Base-by-base conservation (phyloP, 345 rosid species). In the Dimocarpus longan region DNA sequence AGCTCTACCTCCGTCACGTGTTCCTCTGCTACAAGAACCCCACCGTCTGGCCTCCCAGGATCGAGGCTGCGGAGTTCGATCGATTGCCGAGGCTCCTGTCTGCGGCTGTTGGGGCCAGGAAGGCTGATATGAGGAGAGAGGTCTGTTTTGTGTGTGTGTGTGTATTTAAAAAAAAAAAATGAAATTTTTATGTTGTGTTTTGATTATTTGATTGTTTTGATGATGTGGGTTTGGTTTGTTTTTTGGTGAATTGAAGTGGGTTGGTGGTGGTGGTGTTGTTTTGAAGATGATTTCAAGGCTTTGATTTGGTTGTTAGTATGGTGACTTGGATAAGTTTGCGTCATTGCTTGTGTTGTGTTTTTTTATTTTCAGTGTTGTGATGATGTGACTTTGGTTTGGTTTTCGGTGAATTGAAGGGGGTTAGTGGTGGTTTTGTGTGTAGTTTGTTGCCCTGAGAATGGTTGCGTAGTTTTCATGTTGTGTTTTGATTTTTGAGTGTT, bases 31-130 rank as follows among this genome's bases (percentile, higher is more conserved):
- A 96, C 85, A 96, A 96, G 86, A 93, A 90, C 82, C 99, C 98
- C 1, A 87, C 92, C 48, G 99, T 91, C 40, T 96, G 98, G 99
- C 97, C 98, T 0, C 89, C 94, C 0, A 91, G 99, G 84, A 91
- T 96, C 77, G 98, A 94, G 83, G 98, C 99, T 16, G 94, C 99
- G 18, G 99, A 96, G 93, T 96, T 96, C 76, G 99, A 96, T 90
- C 97, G 99, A n/a, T 87, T 93, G 85, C 99, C 98, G 71, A 87
- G 99, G 93, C 66, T 93, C 80, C 91, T 95, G 66, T 89, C 95
- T 75, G 98, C 98, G 18, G 93, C 98, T 43, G 89, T 93, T 24
- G 70, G 79, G 70, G 90, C 95, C 26, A 84, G 90, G 77, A 93
- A 90, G 86, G 71, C 80, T 56, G 85, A 84, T 66, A 89, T 92